Base-by-base conservation (phyloP, 768 basidiomycete species). In the Suillus alpinus region DNA sequence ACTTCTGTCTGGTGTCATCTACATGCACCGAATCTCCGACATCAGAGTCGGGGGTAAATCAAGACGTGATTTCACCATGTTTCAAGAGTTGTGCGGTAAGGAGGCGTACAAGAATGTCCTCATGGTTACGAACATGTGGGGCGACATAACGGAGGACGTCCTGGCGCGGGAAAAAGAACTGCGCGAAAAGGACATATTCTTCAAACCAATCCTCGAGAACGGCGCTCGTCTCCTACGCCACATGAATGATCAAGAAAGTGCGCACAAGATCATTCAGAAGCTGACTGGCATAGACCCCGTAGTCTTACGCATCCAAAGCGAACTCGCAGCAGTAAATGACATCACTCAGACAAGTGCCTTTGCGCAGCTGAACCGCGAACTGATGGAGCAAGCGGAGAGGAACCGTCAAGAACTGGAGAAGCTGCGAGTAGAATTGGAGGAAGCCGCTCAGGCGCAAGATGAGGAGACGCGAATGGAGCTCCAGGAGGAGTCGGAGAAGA, bases 101-200 rank as follows among this genome's bases (percentile, higher is more conserved):
- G 73, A 68, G n/a, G 75, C 82, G 3, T 78, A 85, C 46, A 68
- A 73, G 26, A 84, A 80, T 60, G 81, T 86, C 56, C 69, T 80
- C 39, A 77, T 86, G 61, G 76, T 78, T 59, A 84, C 85, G 4
- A 85, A 77, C 51, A 84, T 80, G 81, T 84, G 84, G 83, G 76
- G 73, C 40, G 62, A 74, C 59, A 75, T 80, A 55, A 71, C 70
- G 41, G 63, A 65, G 52, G 73, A 73, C 10, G 80, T 77, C 6
- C 61, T 69, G 39, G 70, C 69, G 39, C 74, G 84, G 32, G 83
- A 86, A 65, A 60, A 56, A 6, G 83, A 85, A 62, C 77, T 86
- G 29, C 66, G 68, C 4, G 59, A 59, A 23, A 72, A 75, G 57
- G 66, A 69, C 36, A 74, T 74, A 39, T 86, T 84, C 68, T 86